phyloP scores from a whole-genome alignment of 129 eudicot genomes.

The Mikania micrantha region DNA sequence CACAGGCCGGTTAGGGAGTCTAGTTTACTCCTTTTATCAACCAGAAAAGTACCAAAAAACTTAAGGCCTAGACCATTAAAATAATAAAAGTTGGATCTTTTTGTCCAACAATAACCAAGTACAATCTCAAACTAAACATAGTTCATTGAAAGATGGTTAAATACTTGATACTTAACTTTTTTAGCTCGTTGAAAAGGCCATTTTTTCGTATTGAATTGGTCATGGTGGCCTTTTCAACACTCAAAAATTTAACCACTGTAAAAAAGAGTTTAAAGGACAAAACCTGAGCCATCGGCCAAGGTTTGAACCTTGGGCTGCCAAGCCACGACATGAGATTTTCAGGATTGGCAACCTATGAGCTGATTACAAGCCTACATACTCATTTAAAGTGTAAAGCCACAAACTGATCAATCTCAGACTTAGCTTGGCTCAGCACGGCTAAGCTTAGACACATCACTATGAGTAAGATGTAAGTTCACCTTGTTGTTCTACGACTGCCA shows the following conservation, averaged over 20 bases:
- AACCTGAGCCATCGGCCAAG: too few relatives aligned
- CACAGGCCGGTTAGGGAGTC: too few relatives aligned
- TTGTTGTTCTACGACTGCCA: constrained; percentile 90
- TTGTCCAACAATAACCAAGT: neutral
- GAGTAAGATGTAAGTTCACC: constrained; percentile 30
- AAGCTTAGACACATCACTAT: neutral
- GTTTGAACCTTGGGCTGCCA: neutral
- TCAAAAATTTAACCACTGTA: neutral
- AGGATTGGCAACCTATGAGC: neutral
- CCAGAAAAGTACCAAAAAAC: neutral
- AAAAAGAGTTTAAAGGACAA: neutral
- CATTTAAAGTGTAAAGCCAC: neutral
- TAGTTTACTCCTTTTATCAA: too few relatives aligned
- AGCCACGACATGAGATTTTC: neutral
- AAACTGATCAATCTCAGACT: neutral
- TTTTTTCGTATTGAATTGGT: neutral
- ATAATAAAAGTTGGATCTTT: neutral
- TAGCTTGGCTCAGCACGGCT: neutral
- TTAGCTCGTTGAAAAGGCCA: neutral
- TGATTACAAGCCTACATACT: neutral
- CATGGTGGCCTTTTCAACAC: neutral
- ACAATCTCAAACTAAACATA: neutral
- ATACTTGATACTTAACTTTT: neutral
- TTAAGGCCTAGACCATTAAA: neutral
- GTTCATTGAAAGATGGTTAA: neutral